Base-by-base conservation (phyloP, 768 basidiomycete genomes). In the Boletus sp. region DNA sequence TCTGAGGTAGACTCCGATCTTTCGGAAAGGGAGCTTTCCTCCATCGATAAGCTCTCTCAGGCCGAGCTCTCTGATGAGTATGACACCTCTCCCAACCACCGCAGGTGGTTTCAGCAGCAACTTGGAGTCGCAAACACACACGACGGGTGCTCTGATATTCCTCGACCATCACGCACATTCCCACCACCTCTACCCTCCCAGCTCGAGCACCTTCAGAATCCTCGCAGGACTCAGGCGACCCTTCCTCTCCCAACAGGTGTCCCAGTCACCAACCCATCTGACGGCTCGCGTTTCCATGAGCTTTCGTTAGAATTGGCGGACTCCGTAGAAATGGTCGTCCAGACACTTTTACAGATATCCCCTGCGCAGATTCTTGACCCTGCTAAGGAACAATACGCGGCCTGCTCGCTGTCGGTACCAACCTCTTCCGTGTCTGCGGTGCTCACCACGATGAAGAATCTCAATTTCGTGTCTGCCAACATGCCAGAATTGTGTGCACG, bases 391-490 rank as follows among this genome's bases (percentile, higher is more conserved):
- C 93, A 94, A 67, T 89, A 93, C 65, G 88, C 93, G 2, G 88
- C 91, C 25, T 96, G 91, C 69, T 82, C 93, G 2, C 72, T 98
- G 25, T 85, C 90, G 35, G 82, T 97, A 41, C 95, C 94, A 10
- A 90, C 90, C 0, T 82, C 93, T 7, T 91, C 88, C 59, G 80
- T 98, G 71, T 89, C 90, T 17, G 90, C 92, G 37, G 79, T 98
- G 69, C 83, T 97, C 68, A 91, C 90, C 17, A 82, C 87, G 37
- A 92, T 97, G 90, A 93, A 93, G 74, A 90, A 88, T 60, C 81
- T 98, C 59, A 96, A 96, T 68, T 96, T 90, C 65, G 82, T 97
- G 59, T 91, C 91, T 5, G 90, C 90, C n/a, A 88, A 92, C 68
- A 83, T 91, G 83, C 66, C 77, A 6, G 70, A 79, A 11, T 58